Base-by-base conservation (phyloP, 139 green algal genomes). In the Chlamydomonas sp. region DNA sequence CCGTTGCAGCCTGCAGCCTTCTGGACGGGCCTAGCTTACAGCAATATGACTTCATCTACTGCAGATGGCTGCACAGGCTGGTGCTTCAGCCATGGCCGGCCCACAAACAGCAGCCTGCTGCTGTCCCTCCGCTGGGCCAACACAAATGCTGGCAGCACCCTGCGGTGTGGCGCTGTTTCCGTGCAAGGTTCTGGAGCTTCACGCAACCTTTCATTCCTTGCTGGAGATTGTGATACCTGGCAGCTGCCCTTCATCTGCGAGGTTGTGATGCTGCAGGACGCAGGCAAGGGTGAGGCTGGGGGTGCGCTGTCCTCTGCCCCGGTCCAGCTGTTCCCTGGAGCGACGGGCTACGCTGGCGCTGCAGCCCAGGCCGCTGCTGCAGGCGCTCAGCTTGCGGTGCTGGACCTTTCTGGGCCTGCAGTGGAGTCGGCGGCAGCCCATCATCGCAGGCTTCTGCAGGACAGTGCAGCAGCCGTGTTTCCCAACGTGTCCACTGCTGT, bases 281-380 rank as follows among this genome's bases (percentile, higher is more conserved):
- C 14, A 1, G n/a, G 4, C 31, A 0, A 0, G 0, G 15, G 10
- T 7, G 5, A 1, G 59, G 1, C 0, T 16, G 0, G n/a, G 49
- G 69, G 17, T 1, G 0, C 7, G 69, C 17, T 49, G 31, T 49
- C 31, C 31, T 49, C 1, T 6, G 10, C 17, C 69, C 69, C 1
- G 1, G 31, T 77, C n/a, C 71, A 77, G 71, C 3, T 77, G n/a
- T 77, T 77, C n/a, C n/a, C 71, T 2, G 71, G n/a, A 14, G n/a
- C 15, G n/a, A n/a, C 71, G 0, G n/a, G 71, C 1, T 77, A 59
- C n/a, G 20, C 3, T n/a, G 17, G 12, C 7, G 71, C n/a, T 49
- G 31, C 31, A 49, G 31, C 31, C 31, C 31, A 49, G 31, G 31
- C 31, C 31, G 31, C 31, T 49, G 31, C 31, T 49, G 31, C 31